Conservation (phyloP, 2,329 filamentous ascomycete genomes). For the Beauveria sp. region DNA sequence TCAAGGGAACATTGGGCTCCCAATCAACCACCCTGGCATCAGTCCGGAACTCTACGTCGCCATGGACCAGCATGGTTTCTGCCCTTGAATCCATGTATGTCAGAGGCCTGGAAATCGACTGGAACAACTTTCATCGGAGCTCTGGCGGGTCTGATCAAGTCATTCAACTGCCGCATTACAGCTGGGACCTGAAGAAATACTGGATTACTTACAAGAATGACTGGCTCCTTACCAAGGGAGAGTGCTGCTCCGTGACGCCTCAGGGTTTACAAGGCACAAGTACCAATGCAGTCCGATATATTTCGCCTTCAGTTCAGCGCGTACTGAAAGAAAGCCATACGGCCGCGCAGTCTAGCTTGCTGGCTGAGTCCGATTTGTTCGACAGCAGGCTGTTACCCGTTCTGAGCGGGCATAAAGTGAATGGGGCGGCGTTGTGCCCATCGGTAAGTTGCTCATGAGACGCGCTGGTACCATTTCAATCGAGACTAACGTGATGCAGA, state of each 20-base stretch:
- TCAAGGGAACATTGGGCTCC: slow-evolving; percentile 50
- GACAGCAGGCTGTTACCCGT: background rate
- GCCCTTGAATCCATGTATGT: slow-evolving; percentile 36
- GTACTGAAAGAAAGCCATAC: background rate
- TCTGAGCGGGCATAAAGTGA: background rate
- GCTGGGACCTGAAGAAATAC: slow-evolving; percentile 65
- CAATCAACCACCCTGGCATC: background rate
- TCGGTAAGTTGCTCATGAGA: background rate
- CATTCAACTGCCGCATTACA: slow-evolving; percentile 58
- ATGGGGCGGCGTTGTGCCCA: background rate
- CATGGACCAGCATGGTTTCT: background rate
- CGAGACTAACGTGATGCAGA: background rate
- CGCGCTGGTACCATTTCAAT: background rate
- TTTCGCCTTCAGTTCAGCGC: slow-evolving; percentile 3
- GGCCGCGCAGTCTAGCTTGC: background rate
- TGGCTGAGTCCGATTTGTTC: slow-evolving; percentile 10
- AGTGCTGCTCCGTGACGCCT: background rate
- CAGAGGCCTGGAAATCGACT: slow-evolving; percentile 56
- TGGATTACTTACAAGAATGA: slow-evolving; percentile 56
- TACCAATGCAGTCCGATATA: background rate
- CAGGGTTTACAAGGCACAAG: background rate
- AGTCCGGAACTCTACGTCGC: background rate
- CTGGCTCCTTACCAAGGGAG: slow-evolving; percentile 59
- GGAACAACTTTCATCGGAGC: slow-evolving; percentile 58
- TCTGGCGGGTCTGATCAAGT: slow-evolving; percentile 35